Evolutionary conservation across 2,329 filamentous ascomycete species (phyloP).

Genomic region (Phialophora expanda): DNA sequence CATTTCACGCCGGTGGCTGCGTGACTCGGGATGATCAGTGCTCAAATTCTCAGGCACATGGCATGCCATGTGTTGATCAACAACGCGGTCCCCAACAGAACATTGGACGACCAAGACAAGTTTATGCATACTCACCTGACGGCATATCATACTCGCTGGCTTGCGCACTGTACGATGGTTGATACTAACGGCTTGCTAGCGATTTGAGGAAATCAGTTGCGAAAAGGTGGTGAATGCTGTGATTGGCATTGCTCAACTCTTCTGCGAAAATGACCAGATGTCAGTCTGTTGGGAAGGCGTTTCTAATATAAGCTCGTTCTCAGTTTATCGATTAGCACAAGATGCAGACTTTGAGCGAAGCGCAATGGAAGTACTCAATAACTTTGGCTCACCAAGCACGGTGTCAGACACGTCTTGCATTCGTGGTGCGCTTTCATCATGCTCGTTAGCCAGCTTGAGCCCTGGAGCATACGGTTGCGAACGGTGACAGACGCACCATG

Average conservation of each 20-base stretch:
- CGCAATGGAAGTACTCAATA: not conserved
- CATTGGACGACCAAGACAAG: not conserved
- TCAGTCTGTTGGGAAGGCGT: not conserved
- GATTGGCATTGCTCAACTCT: not conserved
- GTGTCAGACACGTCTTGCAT: not conserved
- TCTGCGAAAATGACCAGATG: not conserved
- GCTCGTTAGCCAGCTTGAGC: not conserved
- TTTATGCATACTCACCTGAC: not conserved
- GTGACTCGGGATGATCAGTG: not conserved
- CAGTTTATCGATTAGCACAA: not conserved
- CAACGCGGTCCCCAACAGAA: not conserved
- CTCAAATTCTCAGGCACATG: conserved; percentile 11
- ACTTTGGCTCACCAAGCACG: not conserved
- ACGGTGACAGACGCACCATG: not conserved
- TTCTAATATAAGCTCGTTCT: not conserved
- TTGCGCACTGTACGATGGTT: not conserved
- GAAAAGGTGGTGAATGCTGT: not conserved
- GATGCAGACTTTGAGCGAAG: not conserved
- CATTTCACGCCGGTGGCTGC: conserved; percentile 3
- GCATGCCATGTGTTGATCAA: conserved; percentile 16
- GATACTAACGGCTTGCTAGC: not conserved
- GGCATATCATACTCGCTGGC: not conserved
- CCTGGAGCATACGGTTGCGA: not conserved
- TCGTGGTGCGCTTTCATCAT: not conserved
- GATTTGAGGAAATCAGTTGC: not conserved